Conservation (phyloP, 768 basidiomycete species). For the Phylloporus sp. region DNA sequence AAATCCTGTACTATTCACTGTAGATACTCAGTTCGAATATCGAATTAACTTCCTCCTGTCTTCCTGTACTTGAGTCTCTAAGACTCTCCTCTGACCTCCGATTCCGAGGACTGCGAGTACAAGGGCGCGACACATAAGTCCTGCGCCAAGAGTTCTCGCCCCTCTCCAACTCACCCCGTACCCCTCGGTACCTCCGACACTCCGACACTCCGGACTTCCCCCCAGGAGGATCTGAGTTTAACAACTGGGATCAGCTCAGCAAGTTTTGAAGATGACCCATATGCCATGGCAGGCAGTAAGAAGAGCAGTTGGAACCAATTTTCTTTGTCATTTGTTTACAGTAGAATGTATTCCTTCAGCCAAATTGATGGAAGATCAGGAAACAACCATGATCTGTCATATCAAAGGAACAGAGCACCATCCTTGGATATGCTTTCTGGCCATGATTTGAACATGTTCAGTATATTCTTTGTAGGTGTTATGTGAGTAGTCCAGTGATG, state of each 20-base stretch:
- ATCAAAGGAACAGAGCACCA: constrained; percentile 14
- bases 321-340: constrained; percentile 8
- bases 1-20: no score
- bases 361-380: constrained; percentile 20
- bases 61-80: no score
- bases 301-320: constrained; percentile 27
- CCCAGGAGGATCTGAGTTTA: no score
- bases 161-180: no score
- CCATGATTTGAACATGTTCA: constrained; percentile 10
- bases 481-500: neutral
- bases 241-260: constrained; percentile 20
- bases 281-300: constrained; percentile 31
- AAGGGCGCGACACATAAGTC: no score
- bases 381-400: constrained; percentile 27
- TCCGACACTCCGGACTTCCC: no score
- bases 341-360: constrained; percentile 27
- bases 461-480: neutral
- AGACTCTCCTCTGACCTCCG: no score
- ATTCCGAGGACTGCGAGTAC: no score
- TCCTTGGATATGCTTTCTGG: neutral
- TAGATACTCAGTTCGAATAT: no score
- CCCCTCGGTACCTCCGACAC: no score
- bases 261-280: constrained; percentile 13
- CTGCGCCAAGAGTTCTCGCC: no score
- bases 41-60: no score